Base-by-base conservation (phyloP, 2,329 filamentous ascomycete species). In the Trichoderma sp. region DNA sequence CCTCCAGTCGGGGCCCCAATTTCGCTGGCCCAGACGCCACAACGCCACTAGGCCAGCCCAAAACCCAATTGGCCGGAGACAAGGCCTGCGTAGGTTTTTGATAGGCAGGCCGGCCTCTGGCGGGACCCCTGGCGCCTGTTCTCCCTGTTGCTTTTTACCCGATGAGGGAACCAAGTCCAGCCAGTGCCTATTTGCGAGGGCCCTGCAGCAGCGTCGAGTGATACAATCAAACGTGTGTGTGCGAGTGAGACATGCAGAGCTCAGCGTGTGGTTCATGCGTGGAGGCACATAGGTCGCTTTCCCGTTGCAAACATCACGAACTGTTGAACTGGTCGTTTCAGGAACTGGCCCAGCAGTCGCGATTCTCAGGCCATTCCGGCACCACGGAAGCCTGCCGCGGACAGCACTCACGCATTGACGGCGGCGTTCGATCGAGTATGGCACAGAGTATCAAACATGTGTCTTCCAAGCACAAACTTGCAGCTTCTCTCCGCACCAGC, bases 1-100 rank as follows among this genome's bases (percentile, higher is more conserved):
- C 54, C 55, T 58, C 51, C 34, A 55, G 46, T 60, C 60, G 21
- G 37, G 60, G 32, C n/a, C 51, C 60, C 60, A 69, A 69, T 69
- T 69, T 69, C 59, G 26, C 63, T 67, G 49, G 64, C 21, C 49
- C 18, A 68, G 52, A 69, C 68, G 68, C 68, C 68, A 69, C 68
- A n/a, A 56, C 68, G 68, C 68, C 68, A 67, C 68, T 56, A 39
- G 49, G 63, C 34, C 18, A 46, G 55, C 28, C 55, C 39, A 21
- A 61, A 13, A 51, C 68, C 64, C 64, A 67, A 69, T 69, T 67
- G 65, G 63, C 68, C 55, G 56, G 68, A 56, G 56, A 49, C 16
- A 68, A 67, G 64, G 56, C 49, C 24, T 61, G 55, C 55, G 63
- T 59, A 68, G 34, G 51, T 61, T 66, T 67, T 61, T 69, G 55